Conservation (phyloP, 1,139 yeast species). For the Magnusiomyces tetraspermus region DNA sequence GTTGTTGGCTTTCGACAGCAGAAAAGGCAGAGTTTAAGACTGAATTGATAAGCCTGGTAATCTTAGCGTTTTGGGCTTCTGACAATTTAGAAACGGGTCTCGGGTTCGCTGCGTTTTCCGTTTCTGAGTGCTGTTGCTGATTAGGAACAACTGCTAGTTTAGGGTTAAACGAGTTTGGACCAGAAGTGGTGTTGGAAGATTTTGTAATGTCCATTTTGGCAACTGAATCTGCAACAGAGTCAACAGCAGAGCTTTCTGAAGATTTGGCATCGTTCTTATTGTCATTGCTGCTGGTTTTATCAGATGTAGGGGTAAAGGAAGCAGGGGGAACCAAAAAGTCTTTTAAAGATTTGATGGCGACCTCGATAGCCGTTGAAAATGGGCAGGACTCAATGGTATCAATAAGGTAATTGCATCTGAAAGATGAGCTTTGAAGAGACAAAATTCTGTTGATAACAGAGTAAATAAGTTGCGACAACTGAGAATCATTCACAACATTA, state of each 20-base stretch:
- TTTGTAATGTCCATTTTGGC: background rate
- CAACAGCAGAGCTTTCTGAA: background rate
- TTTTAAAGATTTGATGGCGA: conserved; percentile 57
- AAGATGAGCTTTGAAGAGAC: conserved; percentile 46
- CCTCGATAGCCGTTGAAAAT: conserved; percentile 47
- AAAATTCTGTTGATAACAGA: conserved; percentile 33
- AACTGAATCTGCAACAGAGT: background rate
- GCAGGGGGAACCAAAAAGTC: conserved; percentile 37
- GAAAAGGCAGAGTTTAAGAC: background rate
- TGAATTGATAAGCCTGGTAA: background rate
- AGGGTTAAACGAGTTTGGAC: background rate
- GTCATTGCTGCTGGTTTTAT: background rate
- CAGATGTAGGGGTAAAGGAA: background rate
- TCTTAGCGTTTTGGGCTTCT: too few relatives aligned
- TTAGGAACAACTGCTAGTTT: background rate
- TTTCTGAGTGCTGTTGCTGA: background rate
- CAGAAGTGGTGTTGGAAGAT: background rate
- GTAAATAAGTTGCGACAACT: conserved; percentile 22
- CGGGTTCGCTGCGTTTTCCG: background rate
- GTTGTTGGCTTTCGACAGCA: background rate
- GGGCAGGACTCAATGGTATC: conserved; percentile 68
- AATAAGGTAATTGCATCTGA: conserved; percentile 49
- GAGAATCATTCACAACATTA: conserved; percentile 29
- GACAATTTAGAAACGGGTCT: too few relatives aligned
- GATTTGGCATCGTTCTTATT: background rate